Percentiles rank a stretch among this genome's conserved stretches.
phyloP scores from a whole-genome alignment of 169 alveolate genomes.

The Plasmodium knowlesi region DNA sequence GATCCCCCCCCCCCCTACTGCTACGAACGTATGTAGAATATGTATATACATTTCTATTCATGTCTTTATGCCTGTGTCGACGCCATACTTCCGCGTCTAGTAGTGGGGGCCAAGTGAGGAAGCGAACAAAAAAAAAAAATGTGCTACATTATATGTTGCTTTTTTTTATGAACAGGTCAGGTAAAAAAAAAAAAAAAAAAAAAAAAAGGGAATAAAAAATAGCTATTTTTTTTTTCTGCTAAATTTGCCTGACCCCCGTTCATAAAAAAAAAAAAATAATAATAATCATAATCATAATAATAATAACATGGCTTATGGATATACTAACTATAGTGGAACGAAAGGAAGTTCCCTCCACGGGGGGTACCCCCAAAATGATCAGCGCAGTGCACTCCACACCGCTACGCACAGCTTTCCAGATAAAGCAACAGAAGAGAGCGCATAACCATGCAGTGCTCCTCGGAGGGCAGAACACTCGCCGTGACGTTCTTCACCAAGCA shows the following conservation, averaged over 20 bases:
- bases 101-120: neutral
- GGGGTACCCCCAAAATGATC: neutral
- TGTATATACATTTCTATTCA: neutral
- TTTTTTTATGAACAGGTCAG: too few relatives aligned
- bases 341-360: neutral
- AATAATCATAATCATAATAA: too few relatives aligned
- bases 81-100: neutral
- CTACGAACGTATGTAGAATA: neutral
- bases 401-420: neutral
- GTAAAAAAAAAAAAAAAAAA: too few relatives aligned
- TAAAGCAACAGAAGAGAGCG: constrained; percentile 46
- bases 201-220: too few relatives aligned
- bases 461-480: constrained; percentile 35
- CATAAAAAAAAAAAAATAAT: too few relatives aligned
- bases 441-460: constrained; percentile 34
- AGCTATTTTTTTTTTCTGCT: too few relatives aligned
- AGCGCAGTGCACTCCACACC: neutral
- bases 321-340: neutral
- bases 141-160: too few relatives aligned
- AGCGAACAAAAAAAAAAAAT: too few relatives aligned
- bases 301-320: neutral
- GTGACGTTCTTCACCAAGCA: constrained; percentile 38
- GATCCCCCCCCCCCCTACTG: neutral
- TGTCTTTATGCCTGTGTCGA: neutral
- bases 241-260: too few relatives aligned